Base-by-base conservation (phyloP, 2,329 filamentous ascomycete species). In the Pseudocercospora eumusae region DNA sequence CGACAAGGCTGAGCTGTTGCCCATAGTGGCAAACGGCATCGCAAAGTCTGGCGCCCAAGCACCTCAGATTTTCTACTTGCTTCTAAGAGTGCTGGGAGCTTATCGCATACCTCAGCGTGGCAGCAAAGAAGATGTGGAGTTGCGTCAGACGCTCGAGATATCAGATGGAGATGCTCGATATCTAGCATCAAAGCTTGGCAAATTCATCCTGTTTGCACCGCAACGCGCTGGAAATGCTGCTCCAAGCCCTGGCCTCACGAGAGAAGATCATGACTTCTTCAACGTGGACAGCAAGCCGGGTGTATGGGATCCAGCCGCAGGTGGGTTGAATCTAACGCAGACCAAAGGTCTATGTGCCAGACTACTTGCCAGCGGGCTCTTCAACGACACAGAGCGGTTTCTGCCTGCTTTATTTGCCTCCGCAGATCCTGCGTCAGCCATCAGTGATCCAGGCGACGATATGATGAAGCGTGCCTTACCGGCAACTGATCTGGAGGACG, bases 391-490 rank as follows among this genome's bases (percentile, higher is more conserved):
- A 0, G 91, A 98, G 72, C 87, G 92, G 31, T 92, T 97, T 69
- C 75, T 97, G 11, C 89, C 93, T 0, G 89, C 92, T 0, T 77
- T 98, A 0, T 92, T 90, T 73, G 92, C 93, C 4, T 88, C 92
- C 25, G 88, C 92, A 0, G 93, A 93, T 75, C 80, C 87, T 1
- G 95, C 97, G 67, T 91, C 88, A 36, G 85, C 89, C 8, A 87
- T 97, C 40, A 87, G 90, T 10, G 86, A 89, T n/a, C 80, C 91
- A n/a, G 93, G 91, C 0, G 92, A 97, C 60, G 92, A 96, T 69
- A 85, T 96, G 54, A 77, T 98, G 66, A 99, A 97, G 76, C 84
- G 93, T 66, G 89, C 86, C 28, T 83, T 81, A 27, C 80, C 85
- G 9, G 80, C 86, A 1, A 84, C 90, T 8, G 86, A 90, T 8